Evolutionary conservation across 202 grass and related monocot species (phyloP), one percentile per base, ranked within the genome.

Genomic region (Musa balbisiana): DNA sequence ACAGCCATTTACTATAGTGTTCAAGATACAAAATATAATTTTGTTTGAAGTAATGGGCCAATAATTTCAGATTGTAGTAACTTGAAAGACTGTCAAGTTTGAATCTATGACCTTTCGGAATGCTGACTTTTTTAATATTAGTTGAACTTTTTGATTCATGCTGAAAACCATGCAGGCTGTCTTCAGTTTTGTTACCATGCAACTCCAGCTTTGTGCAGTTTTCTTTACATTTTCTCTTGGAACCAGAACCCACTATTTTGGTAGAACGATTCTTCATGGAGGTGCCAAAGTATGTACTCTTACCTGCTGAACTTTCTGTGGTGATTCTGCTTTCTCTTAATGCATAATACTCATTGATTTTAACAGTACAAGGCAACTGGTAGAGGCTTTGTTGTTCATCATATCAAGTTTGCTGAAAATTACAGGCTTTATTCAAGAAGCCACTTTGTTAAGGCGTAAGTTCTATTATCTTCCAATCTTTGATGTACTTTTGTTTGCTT

Each of bases 211-310:
- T 58, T 97, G 93, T 73, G 92, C 90, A 13, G 84, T 97, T 72
- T 97, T 97, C 74, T 97, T 97, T 79, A 97, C 93, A 63, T 97
- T 97, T 76, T 97, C 93, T 24, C 88, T 97, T 87, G 93, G 93
- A 79, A 97, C 93, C 71, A 90, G 86, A 83, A 97, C 93, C 78
- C 93, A 97, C 80, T 97, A 97, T 78, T 97, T 97, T 80, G 93
- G 90, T 55, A 89, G 93, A 89, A 97, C 93, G 69, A 97, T 97
- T 64, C 93, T 97, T 76, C 93, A 97, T 89, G 93, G 93, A 67
- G 93, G 90, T 77, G 93, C 93, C 72, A 91, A 89, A 82, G 93
- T 93, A 84, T 73, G 75, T 70, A 16, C 62, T 25, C 0, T 2
- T 84, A 62, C 49, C 79, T 73, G 19, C 17, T 56, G 19, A 73